phyloP scores from a whole-genome alignment of 805 yeast species.

The Kazachstania taianensis region DNA sequence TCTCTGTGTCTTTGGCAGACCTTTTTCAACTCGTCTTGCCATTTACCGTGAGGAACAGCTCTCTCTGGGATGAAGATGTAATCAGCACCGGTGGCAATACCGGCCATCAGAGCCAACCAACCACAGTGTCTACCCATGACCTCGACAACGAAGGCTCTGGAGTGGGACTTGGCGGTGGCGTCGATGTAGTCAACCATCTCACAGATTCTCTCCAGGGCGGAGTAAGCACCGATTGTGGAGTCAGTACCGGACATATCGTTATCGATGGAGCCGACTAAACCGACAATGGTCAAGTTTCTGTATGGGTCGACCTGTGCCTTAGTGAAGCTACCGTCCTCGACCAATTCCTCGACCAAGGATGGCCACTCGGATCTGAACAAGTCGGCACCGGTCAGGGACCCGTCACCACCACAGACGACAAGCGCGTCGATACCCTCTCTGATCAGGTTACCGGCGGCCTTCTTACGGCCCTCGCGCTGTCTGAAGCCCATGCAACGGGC shows the following conservation, averaged over 20 bases:
- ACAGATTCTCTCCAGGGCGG: constrained; percentile 86
- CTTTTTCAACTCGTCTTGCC: constrained; percentile 73
- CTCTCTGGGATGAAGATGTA: constrained; percentile 89
- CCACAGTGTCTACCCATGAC: constrained; percentile 99
- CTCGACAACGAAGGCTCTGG: constrained; percentile 94
- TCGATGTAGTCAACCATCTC: constrained; percentile 93
- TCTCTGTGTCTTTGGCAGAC: constrained; percentile 71
- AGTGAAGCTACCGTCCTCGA: constrained; percentile 45
- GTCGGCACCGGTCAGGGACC: constrained; percentile 96
- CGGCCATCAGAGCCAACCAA: constrained; percentile 97
- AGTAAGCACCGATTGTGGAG: constrained; percentile 92
- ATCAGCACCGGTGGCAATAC: constrained; percentile 94
- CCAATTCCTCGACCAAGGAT: constrained; percentile 63
- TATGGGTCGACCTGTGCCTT: constrained; percentile 49
- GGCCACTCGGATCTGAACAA: constrained; percentile 94
- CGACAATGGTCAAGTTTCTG: constrained; percentile 74
- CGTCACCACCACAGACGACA: constrained; percentile 97
- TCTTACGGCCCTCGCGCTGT: constrained; percentile 75
- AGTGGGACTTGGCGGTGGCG: constrained; percentile 94
- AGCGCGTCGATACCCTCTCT: constrained; percentile 86
- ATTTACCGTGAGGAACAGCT: constrained; percentile 63
- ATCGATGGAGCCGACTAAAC: constrained; percentile 93
- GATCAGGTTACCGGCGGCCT: constrained; percentile 78
- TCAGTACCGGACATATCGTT: constrained; percentile 97
- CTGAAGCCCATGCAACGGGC: constrained; percentile 84